phyloP scores from a whole-genome alignment of 2,329 filamentous ascomycete species.

The Curvularia sp. region DNA sequence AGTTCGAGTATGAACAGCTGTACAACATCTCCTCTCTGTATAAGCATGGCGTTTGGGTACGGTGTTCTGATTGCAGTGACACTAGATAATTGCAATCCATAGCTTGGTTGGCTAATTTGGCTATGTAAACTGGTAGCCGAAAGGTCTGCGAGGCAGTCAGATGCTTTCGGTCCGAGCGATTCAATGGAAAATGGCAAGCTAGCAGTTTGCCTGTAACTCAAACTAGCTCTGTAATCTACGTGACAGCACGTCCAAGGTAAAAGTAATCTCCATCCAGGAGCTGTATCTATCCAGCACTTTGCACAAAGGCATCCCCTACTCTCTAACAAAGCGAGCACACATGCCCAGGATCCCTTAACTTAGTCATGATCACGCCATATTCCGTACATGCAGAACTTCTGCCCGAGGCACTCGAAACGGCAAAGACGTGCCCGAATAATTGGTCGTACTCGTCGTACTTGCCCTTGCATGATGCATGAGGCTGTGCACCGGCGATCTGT shows the following conservation, averaged over 20 bases:
- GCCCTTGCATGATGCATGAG: constrained; percentile 26
- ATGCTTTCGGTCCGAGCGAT: neutral
- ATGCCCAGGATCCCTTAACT: constrained; percentile 8
- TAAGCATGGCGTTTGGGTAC: constrained; percentile 21
- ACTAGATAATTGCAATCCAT: neutral
- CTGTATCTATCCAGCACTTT: neutral
- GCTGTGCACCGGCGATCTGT: constrained; percentile 26
- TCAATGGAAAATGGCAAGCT: neutral
- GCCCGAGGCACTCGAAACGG: constrained; percentile 3
- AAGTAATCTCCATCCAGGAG: neutral
- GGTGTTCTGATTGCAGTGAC: constrained; percentile 4
- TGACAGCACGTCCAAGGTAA: neutral
- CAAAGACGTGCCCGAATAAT: constrained; percentile 20
- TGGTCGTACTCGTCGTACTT: constrained; percentile 15
- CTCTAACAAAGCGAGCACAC: neutral
- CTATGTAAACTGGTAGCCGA: neutral
- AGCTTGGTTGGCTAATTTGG: neutral
- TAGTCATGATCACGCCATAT: constrained; percentile 25
- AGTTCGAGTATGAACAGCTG: constrained; percentile 1
- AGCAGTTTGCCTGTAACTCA: neutral
- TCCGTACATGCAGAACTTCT: constrained; percentile 3
- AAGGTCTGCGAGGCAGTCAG: neutral
- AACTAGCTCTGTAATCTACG: neutral
- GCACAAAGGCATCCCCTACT: neutral
- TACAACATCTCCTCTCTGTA: constrained; percentile 24